These are phyloP conservation scores for Cryptococcus depauperatus DNA, from an alignment of 1,284 basidiomycete species.

Conservation along the genomic window DNA sequence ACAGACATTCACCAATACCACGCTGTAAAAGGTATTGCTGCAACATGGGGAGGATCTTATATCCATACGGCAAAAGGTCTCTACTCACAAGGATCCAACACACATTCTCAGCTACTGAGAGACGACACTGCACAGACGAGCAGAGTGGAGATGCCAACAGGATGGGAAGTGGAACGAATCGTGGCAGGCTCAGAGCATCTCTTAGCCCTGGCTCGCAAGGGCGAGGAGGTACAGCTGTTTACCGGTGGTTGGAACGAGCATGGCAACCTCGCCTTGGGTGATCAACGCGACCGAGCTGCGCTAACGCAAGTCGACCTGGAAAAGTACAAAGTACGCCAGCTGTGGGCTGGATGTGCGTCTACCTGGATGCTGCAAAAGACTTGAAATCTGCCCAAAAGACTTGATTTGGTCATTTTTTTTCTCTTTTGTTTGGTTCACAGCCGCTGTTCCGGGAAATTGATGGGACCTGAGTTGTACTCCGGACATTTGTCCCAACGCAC, in stretches of 20 bases:
- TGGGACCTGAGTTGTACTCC: too few relatives aligned
- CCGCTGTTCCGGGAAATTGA: too few relatives aligned
- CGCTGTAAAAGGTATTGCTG: conserved; percentile 47
- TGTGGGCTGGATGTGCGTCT: conserved; percentile 33
- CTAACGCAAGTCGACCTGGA: conserved; percentile 39
- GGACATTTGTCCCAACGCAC: too few relatives aligned
- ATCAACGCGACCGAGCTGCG: conserved; percentile 49
- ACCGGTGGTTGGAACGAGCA: conserved; percentile 96
- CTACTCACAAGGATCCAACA: conserved; percentile 57
- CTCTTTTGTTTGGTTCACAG: too few relatives aligned
- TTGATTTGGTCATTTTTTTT: too few relatives aligned
- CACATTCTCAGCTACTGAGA: conserved; percentile 57
- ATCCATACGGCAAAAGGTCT: conserved; percentile 42
- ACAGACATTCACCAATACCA: conserved; percentile 41
- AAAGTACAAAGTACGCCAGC: conserved; percentile 13
- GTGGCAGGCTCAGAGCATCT: conserved; percentile 77
- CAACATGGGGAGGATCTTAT: conserved; percentile 80
- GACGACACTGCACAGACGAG: background rate
- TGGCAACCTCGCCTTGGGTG: conserved; percentile 70
- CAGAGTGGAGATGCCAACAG: conserved; percentile 9
- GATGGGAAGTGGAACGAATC: conserved; percentile 37
- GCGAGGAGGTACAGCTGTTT: conserved; percentile 51
- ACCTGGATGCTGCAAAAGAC: conserved; percentile 25
- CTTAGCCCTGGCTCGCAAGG: conserved; percentile 41
- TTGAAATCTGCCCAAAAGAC: too few relatives aligned